Base-by-base conservation (phyloP, 257 asterid species). In the Ilex asprella region DNA sequence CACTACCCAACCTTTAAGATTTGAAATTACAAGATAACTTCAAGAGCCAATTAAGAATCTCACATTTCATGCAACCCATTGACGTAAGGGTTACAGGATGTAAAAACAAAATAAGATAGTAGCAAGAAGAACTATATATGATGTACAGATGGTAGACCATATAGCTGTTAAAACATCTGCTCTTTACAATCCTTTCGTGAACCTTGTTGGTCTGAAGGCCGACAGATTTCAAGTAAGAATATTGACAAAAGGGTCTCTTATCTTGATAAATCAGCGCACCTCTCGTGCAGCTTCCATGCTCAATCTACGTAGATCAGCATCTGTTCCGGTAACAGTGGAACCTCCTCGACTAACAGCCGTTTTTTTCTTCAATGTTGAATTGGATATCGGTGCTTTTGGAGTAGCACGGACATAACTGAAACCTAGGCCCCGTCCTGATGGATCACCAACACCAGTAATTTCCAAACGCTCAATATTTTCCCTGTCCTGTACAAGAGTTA, bases 211-310 rank as follows among this genome's bases (percentile, higher is more conserved):
- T 8, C 2, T 35, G 41, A 35, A 35, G 41, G 41, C 41, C 41
- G 8, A 35, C 8, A 35, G 5, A 35, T 35, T 8, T 35, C 41
- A 49, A 49, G 50, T 44, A 44, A 44, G 54, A 49, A 6, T 6
- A 49, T 49, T 49, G 54, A 49, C 54, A 49, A 49, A 49, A 49
- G 10, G 41, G 8, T 4, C 52, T 2, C 4, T 14, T 46, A 46
- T 53, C 15, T 53, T 16, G 62, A 13, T 67, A 59, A 56, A 61
- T 46, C 60, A 63, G 77, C 88, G 66, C 59, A 93, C 99, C 94
- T 89, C 97, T 68, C 94, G 81, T 35, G 99, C 99, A 72, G 96
- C 97, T 66, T 89, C 97, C 99, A 93, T 93, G 89, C 97, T 93
- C 86, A 93, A 78, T 76, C 99, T 87, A 60, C 97, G 96, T 39